phyloP scores from a whole-genome alignment of 306 rosid species.

The Mucuna pruriens region DNA sequence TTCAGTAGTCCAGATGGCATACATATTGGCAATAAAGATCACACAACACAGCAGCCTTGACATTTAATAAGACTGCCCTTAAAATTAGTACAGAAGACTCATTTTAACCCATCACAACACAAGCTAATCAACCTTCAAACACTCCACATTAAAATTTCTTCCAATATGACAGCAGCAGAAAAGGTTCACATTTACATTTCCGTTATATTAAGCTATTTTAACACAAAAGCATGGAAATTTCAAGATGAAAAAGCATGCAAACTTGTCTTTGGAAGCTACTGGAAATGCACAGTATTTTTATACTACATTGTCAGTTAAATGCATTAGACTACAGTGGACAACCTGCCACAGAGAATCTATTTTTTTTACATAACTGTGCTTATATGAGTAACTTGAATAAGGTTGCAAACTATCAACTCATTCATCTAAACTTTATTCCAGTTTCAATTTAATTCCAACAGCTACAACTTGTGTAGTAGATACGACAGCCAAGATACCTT shows the following conservation, averaged over 20 bases:
- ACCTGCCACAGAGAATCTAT: neutral
- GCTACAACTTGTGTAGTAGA: neutral
- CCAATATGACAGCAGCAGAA: neutral
- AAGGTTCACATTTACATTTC: neutral
- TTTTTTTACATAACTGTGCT: neutral
- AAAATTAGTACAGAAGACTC: slow-evolving; percentile 22
- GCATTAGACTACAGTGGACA: slow-evolving; percentile 5
- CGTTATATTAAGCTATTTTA: slow-evolving; percentile 1
- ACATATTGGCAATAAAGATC: slow-evolving; percentile 1
- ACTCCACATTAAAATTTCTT: slow-evolving; percentile 21
- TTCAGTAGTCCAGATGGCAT: slow-evolving; percentile 24
- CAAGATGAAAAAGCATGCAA: slow-evolving; percentile 20
- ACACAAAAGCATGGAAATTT: neutral
- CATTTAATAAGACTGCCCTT: slow-evolving; percentile 12
- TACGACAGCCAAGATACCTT: neutral
- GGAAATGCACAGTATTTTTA: neutral
- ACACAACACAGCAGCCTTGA: slow-evolving; percentile 13
- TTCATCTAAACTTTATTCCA: slow-evolving; percentile 17
- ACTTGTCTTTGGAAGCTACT: neutral
- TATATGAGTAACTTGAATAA: neutral
- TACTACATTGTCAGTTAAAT: slow-evolving; percentile 19
- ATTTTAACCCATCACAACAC: slow-evolving; percentile 21
- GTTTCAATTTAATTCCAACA: slow-evolving; percentile 15
- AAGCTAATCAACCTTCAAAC: slow-evolving; percentile 27
- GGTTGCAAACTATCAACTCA: slow-evolving; percentile 13